Evolutionary conservation across 1,139 yeast genomes (phyloP).

Genomic region (Candida buenavistaensis): DNA sequence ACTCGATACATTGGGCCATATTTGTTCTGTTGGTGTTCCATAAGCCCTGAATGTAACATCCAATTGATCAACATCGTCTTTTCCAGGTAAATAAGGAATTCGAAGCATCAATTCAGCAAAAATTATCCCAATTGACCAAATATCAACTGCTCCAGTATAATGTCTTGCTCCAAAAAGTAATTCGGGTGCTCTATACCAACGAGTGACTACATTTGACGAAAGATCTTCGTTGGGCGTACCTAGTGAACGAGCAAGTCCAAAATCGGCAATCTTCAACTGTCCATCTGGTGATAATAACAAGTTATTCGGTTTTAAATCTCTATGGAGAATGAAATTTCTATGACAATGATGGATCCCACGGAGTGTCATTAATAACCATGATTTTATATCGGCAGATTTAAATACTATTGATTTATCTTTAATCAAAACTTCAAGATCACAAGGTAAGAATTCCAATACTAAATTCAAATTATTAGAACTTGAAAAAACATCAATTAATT

Average conservation of each 20-base stretch:
- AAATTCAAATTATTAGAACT: slow-evolving; percentile 72
- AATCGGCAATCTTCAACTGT: slow-evolving; percentile 90
- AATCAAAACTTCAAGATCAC: slow-evolving; percentile 87
- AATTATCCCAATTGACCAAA: slow-evolving; percentile 95
- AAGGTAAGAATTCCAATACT: slow-evolving; percentile 87
- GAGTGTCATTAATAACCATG: slow-evolving; percentile 92
- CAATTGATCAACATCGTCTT: slow-evolving; percentile 84
- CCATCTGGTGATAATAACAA: slow-evolving; percentile 84
- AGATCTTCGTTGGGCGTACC: slow-evolving; percentile 78
- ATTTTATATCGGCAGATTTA: slow-evolving; percentile 83
- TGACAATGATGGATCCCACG: slow-evolving; percentile 96
- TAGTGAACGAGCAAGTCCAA: slow-evolving; percentile 86
- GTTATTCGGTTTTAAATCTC: slow-evolving; percentile 86
- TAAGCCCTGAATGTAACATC: slow-evolving; percentile 90
- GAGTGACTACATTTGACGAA: slow-evolving; percentile 91
- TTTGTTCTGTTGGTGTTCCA: slow-evolving; percentile 92
- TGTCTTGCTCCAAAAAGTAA: slow-evolving; percentile 84
- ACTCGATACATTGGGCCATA: slow-evolving; percentile 87
- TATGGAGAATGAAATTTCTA: slow-evolving; percentile 81
- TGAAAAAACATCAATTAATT: slow-evolving; percentile 81
- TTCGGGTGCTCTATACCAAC: slow-evolving; percentile 98
- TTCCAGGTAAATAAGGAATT: slow-evolving; percentile 92
- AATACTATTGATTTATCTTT: slow-evolving; percentile 78
- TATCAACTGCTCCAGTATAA: slow-evolving; percentile 84
- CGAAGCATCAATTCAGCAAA: slow-evolving; percentile 95